These are phyloP conservation scores for Persicaria maculosa DNA, from an alignment of 148 eudicot species.

Conservation along the genomic window DNA sequence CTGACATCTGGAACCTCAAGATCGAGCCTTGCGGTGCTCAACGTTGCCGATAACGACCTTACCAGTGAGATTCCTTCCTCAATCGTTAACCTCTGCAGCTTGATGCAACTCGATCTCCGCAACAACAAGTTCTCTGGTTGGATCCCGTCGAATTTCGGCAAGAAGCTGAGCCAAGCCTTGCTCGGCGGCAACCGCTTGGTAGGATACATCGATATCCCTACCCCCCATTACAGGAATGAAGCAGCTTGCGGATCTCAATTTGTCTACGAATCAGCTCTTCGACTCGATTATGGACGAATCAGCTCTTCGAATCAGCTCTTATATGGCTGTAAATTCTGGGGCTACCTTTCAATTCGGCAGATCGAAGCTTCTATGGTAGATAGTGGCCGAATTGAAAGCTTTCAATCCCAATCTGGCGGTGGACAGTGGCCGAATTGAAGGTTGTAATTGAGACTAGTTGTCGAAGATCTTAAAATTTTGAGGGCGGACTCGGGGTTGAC, in stretches of 20 bases:
- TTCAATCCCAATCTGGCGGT: too few species aligned
- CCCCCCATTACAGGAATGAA: constrained; percentile 43
- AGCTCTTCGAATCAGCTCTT: too few species aligned
- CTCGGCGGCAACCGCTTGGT: constrained; percentile 53
- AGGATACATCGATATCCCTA: constrained; percentile 42
- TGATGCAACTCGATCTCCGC: constrained; percentile 28
- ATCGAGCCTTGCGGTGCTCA: constrained; percentile 23
- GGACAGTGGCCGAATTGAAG: too few species aligned
- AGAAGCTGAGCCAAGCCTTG: constrained; percentile 35
- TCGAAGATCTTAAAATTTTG: too few species aligned
- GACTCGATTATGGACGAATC: constrained; percentile 29
- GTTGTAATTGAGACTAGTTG: too few species aligned
- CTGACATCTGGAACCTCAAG: constrained; percentile 46
- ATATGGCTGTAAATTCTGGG: too few species aligned
- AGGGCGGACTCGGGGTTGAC: too few species aligned
- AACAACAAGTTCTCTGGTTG: constrained; percentile 42
- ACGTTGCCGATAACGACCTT: constrained; percentile 43
- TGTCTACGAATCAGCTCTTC: constrained; percentile 44
- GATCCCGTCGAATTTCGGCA: constrained; percentile 52
- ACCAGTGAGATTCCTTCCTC: constrained; percentile 51
- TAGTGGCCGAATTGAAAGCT: too few species aligned
- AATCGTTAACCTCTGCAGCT: constrained; percentile 33
- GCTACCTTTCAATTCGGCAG: too few species aligned
- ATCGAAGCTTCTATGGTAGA: too few species aligned
- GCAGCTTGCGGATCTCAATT: constrained; percentile 32